Conservation (phyloP, 805 yeast genomes). For the Wickerhamiella hasegawae region DNA sequence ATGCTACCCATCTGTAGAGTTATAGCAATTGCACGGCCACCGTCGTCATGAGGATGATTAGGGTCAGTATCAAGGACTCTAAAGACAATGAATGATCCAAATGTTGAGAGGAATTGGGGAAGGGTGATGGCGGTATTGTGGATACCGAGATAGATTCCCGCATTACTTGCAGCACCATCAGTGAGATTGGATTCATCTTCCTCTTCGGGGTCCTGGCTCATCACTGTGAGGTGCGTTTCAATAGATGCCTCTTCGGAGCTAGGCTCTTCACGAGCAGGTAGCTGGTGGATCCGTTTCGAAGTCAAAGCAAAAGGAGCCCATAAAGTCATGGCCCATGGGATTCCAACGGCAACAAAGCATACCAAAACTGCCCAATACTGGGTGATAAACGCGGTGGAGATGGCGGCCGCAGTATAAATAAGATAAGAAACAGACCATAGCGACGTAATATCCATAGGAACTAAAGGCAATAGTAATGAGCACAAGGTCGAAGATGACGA, state of each 20-base stretch:
- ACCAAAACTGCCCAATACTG: slow-evolving; percentile 29
- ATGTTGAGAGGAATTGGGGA: slow-evolving; percentile 26
- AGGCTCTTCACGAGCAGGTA: slow-evolving; percentile 9
- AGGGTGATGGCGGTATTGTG: slow-evolving; percentile 26
- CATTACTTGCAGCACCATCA: slow-evolving; percentile 11
- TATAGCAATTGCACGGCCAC: slow-evolving; percentile 23
- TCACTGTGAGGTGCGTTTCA: background rate
- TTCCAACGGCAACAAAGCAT: slow-evolving; percentile 37
- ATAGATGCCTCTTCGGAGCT: background rate
- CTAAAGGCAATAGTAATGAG: slow-evolving; percentile 8
- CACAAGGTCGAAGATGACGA: slow-evolving; percentile 16
- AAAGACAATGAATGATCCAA: slow-evolving; percentile 24
- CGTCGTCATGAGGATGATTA: slow-evolving; percentile 16
- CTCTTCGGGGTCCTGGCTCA: background rate
- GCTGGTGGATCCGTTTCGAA: slow-evolving; percentile 27
- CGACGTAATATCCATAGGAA: slow-evolving; percentile 8
- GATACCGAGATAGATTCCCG: slow-evolving; percentile 25
- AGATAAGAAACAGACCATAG: slow-evolving; percentile 38
- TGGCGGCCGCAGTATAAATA: slow-evolving; percentile 33
- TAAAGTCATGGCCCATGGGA: slow-evolving; percentile 49
- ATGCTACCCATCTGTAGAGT: slow-evolving; percentile 25
- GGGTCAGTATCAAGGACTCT: slow-evolving; percentile 14
- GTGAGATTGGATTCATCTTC: background rate
- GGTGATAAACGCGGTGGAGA: slow-evolving; percentile 30
- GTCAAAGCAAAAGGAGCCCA: slow-evolving; percentile 55